phyloP scores from a whole-genome alignment of 257 asterid genomes.

The Fraxinus pennsylvanica region DNA sequence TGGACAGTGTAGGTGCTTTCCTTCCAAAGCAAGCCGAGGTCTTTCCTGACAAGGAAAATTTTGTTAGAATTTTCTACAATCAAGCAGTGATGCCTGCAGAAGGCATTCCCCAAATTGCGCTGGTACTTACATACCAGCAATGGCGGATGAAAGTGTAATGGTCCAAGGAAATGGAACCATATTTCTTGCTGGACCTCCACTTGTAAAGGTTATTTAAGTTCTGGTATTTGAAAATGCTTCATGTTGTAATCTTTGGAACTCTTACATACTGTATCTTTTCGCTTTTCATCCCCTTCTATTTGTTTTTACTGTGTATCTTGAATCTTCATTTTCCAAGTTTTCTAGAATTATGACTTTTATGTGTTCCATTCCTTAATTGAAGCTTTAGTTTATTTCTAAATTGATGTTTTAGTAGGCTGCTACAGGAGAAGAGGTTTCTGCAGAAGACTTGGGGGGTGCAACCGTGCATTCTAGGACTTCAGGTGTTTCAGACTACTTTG shows the following conservation, averaged over 20 bases:
- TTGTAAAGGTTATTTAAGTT: conserved; percentile 75
- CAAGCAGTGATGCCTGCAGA: conserved; percentile 91
- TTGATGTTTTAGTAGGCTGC: conserved; percentile 76
- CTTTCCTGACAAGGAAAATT: conserved; percentile 90
- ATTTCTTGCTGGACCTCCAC: conserved; percentile 99
- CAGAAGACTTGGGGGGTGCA: conserved; percentile 98
- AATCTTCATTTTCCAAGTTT: conserved; percentile 4
- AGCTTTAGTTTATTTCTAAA: conserved; percentile 26
- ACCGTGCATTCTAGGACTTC: conserved; percentile 91
- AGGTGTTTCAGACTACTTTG: conserved; percentile 96
- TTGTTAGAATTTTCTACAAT: conserved; percentile 92
- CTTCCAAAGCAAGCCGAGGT: conserved; percentile 99
- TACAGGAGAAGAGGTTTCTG: conserved; percentile 94
- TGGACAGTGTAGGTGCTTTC: conserved; percentile 98
- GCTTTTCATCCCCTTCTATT: background rate
- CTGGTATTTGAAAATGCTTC: conserved; percentile 5
- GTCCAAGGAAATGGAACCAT: conserved; percentile 97
- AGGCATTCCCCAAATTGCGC: conserved; percentile 93
- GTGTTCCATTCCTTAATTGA: conserved; percentile 11
- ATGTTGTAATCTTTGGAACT: background rate
- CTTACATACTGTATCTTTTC: too few relatives aligned
- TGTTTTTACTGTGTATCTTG: conserved; percentile 5
- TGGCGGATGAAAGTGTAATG: conserved; percentile 99
- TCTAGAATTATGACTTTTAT: background rate
- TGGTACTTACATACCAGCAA: conserved; percentile 95